Base-by-base conservation (phyloP, 2,329 filamentous ascomycete genomes). In the Pseudogymnoascus sp. region DNA sequence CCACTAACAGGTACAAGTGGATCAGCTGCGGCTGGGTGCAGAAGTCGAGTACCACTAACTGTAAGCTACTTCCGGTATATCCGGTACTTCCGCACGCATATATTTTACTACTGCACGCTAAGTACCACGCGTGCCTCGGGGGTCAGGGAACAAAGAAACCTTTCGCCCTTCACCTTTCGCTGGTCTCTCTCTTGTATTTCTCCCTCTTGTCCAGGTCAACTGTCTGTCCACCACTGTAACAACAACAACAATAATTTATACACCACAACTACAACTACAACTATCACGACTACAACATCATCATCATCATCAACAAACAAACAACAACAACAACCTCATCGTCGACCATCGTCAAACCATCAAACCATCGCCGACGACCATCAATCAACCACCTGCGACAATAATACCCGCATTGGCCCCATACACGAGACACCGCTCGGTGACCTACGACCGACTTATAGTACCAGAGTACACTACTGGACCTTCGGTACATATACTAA, bases 341-440 rank as follows among this genome's bases (percentile, higher is more conserved):
- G 31, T 7, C 31, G 7, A 16, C 6, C 35, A 38, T 38, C 35
- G 3, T 19, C 19, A 19, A 19, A 19, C 19, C 19, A 19, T 19
- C 1, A n/a, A 38, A 6, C 5, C 33, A 35, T 35, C 33, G 4
- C 4, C 40, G 24, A 11, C 40, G 19, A 43, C 19, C 24, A 50
- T 50, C 43, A 6, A 28, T 28, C 8, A 2, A 22, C 19, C 12
- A 50, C 8, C 43, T 28, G 43, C 43, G 46, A 31, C 46, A 53
- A 1, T 14, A 10, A 28, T 50, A 50, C 14, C 43, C 24, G 43
- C 43, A 53, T 53, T 53, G 43, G 43, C 43, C 43, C 43, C 43
- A 53, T 53, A 53, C 43, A 53, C 46, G 46, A 53, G 46, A 53
- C 46, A 53, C 46, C 46, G 26, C 46, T 53, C n/a, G 8, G 8